Evolutionary conservation across 768 basidiomycete genomes (phyloP).

Genomic region (Rubroboletus satanas): DNA sequence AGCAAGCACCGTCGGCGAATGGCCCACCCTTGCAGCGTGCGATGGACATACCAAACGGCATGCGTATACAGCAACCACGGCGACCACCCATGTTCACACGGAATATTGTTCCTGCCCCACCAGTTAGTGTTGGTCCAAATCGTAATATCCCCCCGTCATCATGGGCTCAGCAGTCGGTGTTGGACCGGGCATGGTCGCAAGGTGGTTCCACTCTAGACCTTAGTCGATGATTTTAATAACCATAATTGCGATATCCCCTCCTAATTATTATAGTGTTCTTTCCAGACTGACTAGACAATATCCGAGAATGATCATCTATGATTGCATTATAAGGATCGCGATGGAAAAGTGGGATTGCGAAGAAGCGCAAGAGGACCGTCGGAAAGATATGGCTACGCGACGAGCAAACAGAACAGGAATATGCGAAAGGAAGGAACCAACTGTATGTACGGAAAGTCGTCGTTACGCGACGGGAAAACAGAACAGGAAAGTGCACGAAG

Average conservation of each 20-base stretch:
- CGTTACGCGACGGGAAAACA: slow-evolving; percentile 1
- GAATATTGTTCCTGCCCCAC: slow-evolving; percentile 33
- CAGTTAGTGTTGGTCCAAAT: slow-evolving; percentile 33
- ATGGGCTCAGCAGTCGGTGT: slow-evolving; percentile 36
- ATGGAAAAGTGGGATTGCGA: background rate
- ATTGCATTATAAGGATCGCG: slow-evolving; percentile 3
- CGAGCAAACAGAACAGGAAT: background rate
- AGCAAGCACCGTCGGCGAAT: slow-evolving; percentile 21
- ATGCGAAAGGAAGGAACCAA: background rate
- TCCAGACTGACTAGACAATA: background rate
- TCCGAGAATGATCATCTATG: slow-evolving; percentile 14
- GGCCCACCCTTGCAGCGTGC: slow-evolving; percentile 41
- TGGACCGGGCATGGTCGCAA: slow-evolving; percentile 45
- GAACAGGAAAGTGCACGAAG: background rate
- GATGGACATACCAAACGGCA: slow-evolving; percentile 49
- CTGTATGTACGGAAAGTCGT: background rate
- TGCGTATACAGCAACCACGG: slow-evolving; percentile 51
- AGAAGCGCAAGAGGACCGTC: background rate
- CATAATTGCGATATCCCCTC: slow-evolving; percentile 6
- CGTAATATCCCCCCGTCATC: slow-evolving; percentile 40
- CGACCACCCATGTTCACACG: slow-evolving; percentile 54
- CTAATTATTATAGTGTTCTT: background rate
- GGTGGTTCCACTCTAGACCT: slow-evolving; percentile 39
- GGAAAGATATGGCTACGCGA: slow-evolving; percentile 1
- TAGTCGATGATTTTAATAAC: slow-evolving; percentile 28